A percentile compares a stretch with the other conserved stretches of the same genome.
Evolutionary conservation across 176 grass and related monocot genomes (phyloP).

Genomic region (Carex pumila): DNA sequence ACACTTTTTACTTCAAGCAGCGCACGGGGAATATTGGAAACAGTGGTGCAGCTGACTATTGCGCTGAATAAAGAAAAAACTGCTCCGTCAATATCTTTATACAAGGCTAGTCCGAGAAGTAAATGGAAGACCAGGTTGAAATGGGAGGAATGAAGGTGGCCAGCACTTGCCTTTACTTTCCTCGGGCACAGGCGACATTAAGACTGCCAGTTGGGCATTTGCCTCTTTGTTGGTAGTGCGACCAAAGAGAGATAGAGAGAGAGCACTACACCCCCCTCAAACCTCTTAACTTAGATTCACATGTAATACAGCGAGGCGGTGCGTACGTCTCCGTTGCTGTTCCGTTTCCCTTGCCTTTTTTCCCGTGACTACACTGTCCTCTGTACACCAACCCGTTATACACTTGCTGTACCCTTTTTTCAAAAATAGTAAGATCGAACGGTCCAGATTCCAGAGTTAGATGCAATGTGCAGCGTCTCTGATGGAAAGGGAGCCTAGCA

Average conservation of each 20-base stretch:
- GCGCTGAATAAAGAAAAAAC: too few relatives aligned
- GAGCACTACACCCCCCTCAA: not conserved
- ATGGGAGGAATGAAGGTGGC: not conserved
- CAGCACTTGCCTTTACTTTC: slow-evolving; percentile 17
- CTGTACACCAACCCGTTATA: too few relatives aligned
- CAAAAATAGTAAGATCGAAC: not conserved
- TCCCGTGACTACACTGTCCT: not conserved
- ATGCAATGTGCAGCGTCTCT: not conserved
- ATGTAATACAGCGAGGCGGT: slow-evolving; percentile 23
- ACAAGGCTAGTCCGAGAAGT: slow-evolving; percentile 1
- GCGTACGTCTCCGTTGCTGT: slow-evolving; percentile 12
- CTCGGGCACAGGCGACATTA: slow-evolving; percentile 21
- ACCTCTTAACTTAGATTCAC: not conserved
- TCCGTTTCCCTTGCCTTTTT: not conserved
- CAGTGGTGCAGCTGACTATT: too few relatives aligned
- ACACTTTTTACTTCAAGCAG: too few relatives aligned
- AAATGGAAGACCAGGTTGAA: slow-evolving; percentile 10
- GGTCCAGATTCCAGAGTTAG: not conserved
- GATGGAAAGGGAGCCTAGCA: not conserved
- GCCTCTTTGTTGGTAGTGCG: slow-evolving; percentile 15
- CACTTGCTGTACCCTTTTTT: too few relatives aligned
- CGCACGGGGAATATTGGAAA: too few relatives aligned
- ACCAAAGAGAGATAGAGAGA: not conserved
- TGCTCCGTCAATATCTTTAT: too few relatives aligned
- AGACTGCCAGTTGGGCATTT: slow-evolving; percentile 24